Evolutionary conservation across 179 eudicot species (phyloP).

Genomic region (Vitellaria paradoxa): DNA sequence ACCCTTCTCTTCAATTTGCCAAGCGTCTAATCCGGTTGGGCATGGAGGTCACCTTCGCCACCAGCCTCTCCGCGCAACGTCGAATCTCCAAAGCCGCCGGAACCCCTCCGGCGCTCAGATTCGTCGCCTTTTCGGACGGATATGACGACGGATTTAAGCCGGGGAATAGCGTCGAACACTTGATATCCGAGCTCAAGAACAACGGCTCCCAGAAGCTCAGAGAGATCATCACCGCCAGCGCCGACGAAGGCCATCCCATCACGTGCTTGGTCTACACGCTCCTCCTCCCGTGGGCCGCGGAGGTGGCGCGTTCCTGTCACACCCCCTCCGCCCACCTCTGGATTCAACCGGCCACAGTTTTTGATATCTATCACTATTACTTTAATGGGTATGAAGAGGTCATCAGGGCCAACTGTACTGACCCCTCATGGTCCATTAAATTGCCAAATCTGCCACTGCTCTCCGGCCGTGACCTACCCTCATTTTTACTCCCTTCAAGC

Average conservation of each 20-base stretch:
- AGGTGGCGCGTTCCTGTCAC: constrained; percentile 26
- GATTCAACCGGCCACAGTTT: constrained; percentile 27
- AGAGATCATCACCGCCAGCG: constrained; percentile 3
- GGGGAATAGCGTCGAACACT: background rate
- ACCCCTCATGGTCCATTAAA: constrained; percentile 19
- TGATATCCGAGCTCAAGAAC: no score
- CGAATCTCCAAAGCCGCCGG: no score
- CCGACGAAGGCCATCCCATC: constrained; percentile 20
- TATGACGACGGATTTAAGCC: no score
- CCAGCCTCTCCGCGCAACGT: no score
- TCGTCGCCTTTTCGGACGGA: no score
- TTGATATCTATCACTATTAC: constrained; percentile 20
- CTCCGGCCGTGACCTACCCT: constrained; percentile 34
- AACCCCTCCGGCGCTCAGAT: no score
- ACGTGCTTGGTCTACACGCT: constrained; percentile 27
- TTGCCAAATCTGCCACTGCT: no score
- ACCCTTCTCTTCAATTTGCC: no score
- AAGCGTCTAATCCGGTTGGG: no score
- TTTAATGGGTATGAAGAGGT: constrained; percentile 19
- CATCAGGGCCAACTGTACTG: background rate
- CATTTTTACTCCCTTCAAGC: constrained; percentile 25
- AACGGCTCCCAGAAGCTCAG: constrained; percentile 18
- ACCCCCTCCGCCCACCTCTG: no score
- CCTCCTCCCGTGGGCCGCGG: constrained; percentile 29
- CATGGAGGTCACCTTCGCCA: no score